Evolutionary conservation across 371 early-diverging fungal genomes (phyloP).

Genomic region (Apophysomyces trapeziformis): DNA sequence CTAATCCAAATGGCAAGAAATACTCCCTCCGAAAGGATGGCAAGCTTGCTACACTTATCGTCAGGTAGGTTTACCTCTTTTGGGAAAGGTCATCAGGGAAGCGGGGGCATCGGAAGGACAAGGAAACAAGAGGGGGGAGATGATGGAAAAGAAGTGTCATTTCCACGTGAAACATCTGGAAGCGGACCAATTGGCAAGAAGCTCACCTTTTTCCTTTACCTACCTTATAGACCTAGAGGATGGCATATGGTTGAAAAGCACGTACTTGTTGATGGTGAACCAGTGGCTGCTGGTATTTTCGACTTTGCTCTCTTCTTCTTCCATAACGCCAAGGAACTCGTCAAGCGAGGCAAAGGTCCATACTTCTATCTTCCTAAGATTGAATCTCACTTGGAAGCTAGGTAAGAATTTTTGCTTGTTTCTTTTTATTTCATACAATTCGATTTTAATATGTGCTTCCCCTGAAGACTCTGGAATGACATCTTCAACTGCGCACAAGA

Average conservation of each 20-base stretch:
- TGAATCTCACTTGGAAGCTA: conserved; percentile 95
- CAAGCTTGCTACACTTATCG: conserved; percentile 85
- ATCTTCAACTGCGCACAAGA: conserved; percentile 94
- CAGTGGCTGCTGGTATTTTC: conserved; percentile 90
- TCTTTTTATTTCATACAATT: not conserved
- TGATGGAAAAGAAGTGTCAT: not conserved
- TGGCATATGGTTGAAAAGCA: conserved; percentile 98
- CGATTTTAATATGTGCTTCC: not conserved
- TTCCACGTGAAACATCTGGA: conserved; percentile 8
- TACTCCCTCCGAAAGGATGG: conserved; percentile 87
- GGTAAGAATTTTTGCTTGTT: conserved; percentile 20
- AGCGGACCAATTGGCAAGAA: conserved; percentile 6
- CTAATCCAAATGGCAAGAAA: conserved; percentile 88
- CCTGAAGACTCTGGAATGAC: conserved; percentile 89
- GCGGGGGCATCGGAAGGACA: conserved; percentile 6
- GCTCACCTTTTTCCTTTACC: not conserved
- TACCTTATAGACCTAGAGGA: conserved; percentile 82
- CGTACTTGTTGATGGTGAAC: conserved; percentile 88
- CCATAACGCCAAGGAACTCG: conserved; percentile 87
- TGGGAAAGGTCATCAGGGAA: conserved; percentile 7
- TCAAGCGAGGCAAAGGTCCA: conserved; percentile 89
- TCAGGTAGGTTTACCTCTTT: conserved; percentile 61
- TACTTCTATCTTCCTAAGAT: conserved; percentile 98
- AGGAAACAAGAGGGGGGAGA: not conserved
- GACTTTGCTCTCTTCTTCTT: conserved; percentile 97